A percentile compares a stretch with the other conserved stretches of the same genome.
Conservation (phyloP, 2,329 filamentous ascomycete genomes). For the Colletotrichum higginsianum region DNA sequence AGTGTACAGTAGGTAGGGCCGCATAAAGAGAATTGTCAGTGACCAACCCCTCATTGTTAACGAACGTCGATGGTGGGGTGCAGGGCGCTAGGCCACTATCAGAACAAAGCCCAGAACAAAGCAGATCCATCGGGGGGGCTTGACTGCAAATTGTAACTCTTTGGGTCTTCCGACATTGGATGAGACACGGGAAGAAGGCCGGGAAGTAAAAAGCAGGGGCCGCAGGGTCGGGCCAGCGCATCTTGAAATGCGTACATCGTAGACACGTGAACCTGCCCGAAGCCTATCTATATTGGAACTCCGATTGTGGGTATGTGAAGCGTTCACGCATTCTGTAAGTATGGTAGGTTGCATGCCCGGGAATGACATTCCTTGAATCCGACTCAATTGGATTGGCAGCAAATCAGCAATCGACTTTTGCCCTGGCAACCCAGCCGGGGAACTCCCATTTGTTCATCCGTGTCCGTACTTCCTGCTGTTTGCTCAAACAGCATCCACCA, state of each 20-base stretch:
- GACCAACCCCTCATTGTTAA: constrained; percentile 32
- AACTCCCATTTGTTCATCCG: not conserved
- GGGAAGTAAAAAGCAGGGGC: constrained; percentile 15
- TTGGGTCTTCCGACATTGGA: constrained; percentile 22
- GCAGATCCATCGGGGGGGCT: constrained; percentile 9
- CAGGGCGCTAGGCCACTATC: constrained; percentile 23
- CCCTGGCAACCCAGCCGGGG: constrained; percentile 3
- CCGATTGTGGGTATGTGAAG: not conserved
- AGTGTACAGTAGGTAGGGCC: constrained; percentile 3
- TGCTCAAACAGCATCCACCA: constrained; percentile 5
- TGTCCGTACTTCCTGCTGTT: not conserved
- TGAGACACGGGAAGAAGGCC: constrained; percentile 27
- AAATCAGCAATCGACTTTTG: not conserved
- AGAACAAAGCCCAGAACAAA: not conserved
- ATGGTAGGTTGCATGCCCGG: too few species aligned
- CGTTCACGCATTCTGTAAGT: too few species aligned
- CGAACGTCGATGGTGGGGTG: constrained; percentile 35
- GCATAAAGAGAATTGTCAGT: constrained; percentile 17
- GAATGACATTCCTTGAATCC: too few species aligned
- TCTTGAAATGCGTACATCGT: not conserved
- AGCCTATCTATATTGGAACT: constrained; percentile 6
- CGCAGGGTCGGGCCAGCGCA: not conserved
- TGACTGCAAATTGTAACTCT: constrained; percentile 28
- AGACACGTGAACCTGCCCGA: constrained; percentile 9
- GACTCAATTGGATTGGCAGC: not conserved